Evolutionary conservation across 208 protist genomes (phyloP).

Genomic region (Lotmaria passim): DNA sequence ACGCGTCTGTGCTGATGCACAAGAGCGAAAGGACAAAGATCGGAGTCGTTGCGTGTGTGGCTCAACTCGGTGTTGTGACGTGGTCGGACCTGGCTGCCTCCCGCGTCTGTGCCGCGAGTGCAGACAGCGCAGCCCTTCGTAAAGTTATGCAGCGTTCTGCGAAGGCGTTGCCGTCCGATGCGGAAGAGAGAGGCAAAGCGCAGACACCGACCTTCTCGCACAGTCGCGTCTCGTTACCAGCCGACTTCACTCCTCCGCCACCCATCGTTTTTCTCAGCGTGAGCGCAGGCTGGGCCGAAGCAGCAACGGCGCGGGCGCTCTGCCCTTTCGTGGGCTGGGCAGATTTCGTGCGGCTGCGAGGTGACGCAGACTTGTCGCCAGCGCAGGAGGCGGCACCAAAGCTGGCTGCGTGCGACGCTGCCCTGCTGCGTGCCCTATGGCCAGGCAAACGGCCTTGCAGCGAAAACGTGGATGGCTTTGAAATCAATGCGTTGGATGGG

Average conservation of each 20-base stretch:
- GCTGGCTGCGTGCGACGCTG: slow-evolving; percentile 20
- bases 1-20: neutral
- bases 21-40: too few relatives aligned
- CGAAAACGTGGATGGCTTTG: neutral
- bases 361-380: neutral
- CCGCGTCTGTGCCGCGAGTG: neutral
- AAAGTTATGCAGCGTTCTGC: neutral
- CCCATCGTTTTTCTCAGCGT: neutral
- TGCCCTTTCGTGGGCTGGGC: neutral
- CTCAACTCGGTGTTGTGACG: neutral
- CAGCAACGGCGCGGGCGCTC: neutral
- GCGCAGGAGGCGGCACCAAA: neutral
- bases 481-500: neutral
- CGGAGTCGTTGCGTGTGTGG: neutral
- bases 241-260: neutral
- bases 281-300: neutral
- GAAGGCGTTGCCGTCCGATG: too few relatives aligned
- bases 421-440: slow-evolving; percentile 17
- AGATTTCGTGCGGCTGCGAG: neutral
- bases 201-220: too few relatives aligned
- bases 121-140: neutral
- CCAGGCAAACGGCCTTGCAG: neutral
- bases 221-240: neutral
- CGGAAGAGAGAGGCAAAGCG: neutral
- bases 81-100: slow-evolving; percentile 9